These are phyloP conservation scores for Phytophthora melonis DNA, from an alignment of 352 stramenopile genomes.

Conservation along the genomic window DNA sequence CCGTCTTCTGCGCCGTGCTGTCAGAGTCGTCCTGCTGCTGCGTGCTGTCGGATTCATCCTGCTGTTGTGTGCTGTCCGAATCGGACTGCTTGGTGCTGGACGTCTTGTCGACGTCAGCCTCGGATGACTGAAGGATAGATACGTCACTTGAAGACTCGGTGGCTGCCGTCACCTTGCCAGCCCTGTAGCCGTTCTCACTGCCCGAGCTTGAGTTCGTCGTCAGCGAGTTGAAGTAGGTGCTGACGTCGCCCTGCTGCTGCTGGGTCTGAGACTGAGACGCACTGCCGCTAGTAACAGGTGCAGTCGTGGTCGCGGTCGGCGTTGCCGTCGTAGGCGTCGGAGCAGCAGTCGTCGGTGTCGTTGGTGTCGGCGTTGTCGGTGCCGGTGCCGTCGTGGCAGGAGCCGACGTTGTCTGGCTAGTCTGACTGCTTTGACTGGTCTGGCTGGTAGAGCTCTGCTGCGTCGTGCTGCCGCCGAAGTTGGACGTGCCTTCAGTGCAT, in stretches of 20 bases:
- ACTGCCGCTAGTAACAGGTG: constrained; percentile 8
- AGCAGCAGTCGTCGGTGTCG: constrained; percentile 14
- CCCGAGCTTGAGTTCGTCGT: constrained; percentile 17
- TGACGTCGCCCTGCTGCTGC: constrained; percentile 28
- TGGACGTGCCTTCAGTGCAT: constrained; percentile 51
- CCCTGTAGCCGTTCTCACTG: constrained; percentile 11
- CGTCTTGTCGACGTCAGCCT: constrained; percentile 35
- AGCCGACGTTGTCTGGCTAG: neutral
- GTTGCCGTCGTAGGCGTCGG: constrained; percentile 2
- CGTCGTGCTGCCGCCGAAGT: constrained; percentile 28
- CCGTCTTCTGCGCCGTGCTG: constrained; percentile 24
- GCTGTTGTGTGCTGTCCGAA: constrained; percentile 5
- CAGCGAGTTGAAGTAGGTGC: constrained; percentile 25
- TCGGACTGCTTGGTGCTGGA: constrained; percentile 17
- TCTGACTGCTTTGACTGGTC: constrained; percentile 11
- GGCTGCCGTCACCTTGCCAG: constrained; percentile 33
- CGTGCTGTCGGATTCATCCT: too few species aligned
- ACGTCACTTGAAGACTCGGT: constrained; percentile 31
- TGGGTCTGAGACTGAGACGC: constrained; percentile 15
- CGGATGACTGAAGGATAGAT: constrained; percentile 45
- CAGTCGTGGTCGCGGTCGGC: constrained; percentile 7
- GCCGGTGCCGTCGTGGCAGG: neutral
- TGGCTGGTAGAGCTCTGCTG: constrained; percentile 25
- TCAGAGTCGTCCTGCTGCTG: constrained; percentile 12
- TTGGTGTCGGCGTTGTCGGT: constrained; percentile 3